Base-by-base conservation (phyloP, 148 eudicot genomes). In the Oxyria digyna region DNA sequence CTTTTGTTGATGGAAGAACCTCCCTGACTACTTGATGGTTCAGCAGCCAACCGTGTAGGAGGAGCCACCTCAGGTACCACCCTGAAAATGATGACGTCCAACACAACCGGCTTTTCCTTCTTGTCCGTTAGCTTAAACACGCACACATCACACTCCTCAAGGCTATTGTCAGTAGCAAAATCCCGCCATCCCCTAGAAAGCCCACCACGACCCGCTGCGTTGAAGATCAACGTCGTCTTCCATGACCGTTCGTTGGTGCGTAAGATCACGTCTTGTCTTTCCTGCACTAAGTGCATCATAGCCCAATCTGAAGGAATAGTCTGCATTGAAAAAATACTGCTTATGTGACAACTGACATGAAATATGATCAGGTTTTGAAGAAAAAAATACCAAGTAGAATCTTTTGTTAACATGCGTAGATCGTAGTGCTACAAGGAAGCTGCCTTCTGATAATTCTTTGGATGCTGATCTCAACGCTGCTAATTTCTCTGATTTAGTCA, bases 131-230 rank as follows among this genome's bases (percentile, higher is more conserved):
- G 80, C 38, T 75, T 77, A 42, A 85, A 83, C 66, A 83, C 23
- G 62, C 85, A 81, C 1, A 74, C 87, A 48, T 85, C 89, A 42
- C 17, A 79, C 76, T 81, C 83, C 68, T 79, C 83, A 32, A 83
- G 70, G 73, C 29, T 42, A 49, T 81, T 85, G 1, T 83, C 87
- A 1, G 35, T 0, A 59, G 68, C 85, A 24, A 85, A 85, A 0
- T 65, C 26, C 62, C 26, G 75, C 89, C 87, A 81, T 15, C 81
- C 81, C 18, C 69, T 26, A 20, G 42, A 23, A 66, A 83, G 52
- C 52, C 71, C 75, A 8, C 67, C 48, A 46, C 26, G 17, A 12
- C 37, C 33, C 7, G 3, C 8, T 3, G 21, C 4, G 35, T 32
- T 11, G 66, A 52, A 67, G 17, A 31, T 75, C 41, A 70, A 1